Evolutionary conservation across 805 yeast species (phyloP).

Genomic region (Candida andamanensis): DNA sequence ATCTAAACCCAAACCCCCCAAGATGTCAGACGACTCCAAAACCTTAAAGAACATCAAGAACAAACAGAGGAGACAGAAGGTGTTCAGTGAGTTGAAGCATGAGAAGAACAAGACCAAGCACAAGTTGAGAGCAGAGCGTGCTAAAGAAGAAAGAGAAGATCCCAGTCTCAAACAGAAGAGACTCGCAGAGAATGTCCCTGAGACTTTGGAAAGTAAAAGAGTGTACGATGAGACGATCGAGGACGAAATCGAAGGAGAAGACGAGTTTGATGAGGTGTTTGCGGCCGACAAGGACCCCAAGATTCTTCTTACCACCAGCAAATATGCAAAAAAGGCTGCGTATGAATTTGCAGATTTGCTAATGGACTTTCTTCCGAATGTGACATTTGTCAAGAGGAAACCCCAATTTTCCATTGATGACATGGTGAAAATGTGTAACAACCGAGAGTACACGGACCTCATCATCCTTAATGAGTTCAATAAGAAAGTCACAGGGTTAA

Average conservation of each 20-base stretch:
- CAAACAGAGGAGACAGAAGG: slow-evolving; percentile 74
- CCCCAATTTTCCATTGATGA: slow-evolving; percentile 79
- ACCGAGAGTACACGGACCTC: slow-evolving; percentile 82
- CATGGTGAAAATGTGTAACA: slow-evolving; percentile 76
- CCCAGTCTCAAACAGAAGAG: slow-evolving; percentile 82
- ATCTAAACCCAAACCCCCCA: slow-evolving; percentile 3
- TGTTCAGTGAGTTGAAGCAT: slow-evolving; percentile 68
- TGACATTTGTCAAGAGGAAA: slow-evolving; percentile 83
- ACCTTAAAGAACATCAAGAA: slow-evolving; percentile 52
- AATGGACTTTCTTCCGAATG: slow-evolving; percentile 79
- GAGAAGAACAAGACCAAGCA: slow-evolving; percentile 75
- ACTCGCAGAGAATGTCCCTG: slow-evolving; percentile 69
- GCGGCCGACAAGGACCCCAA: slow-evolving; percentile 57
- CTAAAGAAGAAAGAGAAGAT: slow-evolving; percentile 79
- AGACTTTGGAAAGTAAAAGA: slow-evolving; percentile 78
- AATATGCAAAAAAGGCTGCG: slow-evolving; percentile 78
- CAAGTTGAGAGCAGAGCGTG: slow-evolving; percentile 70
- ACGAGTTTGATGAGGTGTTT: slow-evolving; percentile 60
- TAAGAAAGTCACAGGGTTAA: slow-evolving; percentile 84
- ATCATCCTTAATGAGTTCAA: slow-evolving; percentile 91
- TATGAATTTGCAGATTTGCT: slow-evolving; percentile 86
- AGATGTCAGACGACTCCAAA: slow-evolving; percentile 23
- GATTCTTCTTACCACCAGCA: slow-evolving; percentile 83
- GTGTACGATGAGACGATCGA: slow-evolving; percentile 81
- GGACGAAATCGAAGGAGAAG: slow-evolving; percentile 56